Evolutionary conservation across 306 rosid species (phyloP), one percentile per base, ranked within the genome.

Genomic region (Rosa chinensis): DNA sequence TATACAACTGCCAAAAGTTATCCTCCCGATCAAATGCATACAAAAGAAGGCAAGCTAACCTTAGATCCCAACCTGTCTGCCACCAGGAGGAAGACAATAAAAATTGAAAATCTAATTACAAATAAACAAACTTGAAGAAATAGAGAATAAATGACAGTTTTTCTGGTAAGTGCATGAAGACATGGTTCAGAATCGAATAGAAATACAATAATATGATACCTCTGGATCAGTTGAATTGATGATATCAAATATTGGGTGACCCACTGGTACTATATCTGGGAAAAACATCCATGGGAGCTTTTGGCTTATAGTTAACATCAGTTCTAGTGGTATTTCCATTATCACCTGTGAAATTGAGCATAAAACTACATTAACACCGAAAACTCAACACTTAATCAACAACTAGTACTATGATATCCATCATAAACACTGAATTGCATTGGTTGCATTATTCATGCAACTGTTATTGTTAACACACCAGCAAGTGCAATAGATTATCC

Each of bases 231-330:
- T 95, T 20, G 94, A 95, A 86, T 95, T 90, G 77, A 92, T 91
- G 74, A 95, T 91, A 83, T 95, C 99, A 82, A 95, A 95, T 81
- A 95, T 89, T 70, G 99, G 99, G 88, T 91, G 99, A 81, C 97
- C 98, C 59, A 95, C 35, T 14, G 99, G 99, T 76, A 95, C 81
- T 74, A 92, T 90, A 79, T 95, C 98, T 7, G 99, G 98, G 80
- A 95, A 95, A 85, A 95, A 92, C 99, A 95, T 95, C 99, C 99
- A 92, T 0, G 99, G 99, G 20, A 84, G 95, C 82, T 91, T 92
- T 86, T 92, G 88, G 85, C 97, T 88, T 75, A 95, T 83, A 44
- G 99, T 92, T 79, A 95, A 79, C 99, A 95, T 91, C 75, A 95
- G 58, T 82, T 95, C 99, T 52, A 95, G 82, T 10, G 99, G 99